Conservation (phyloP, 2,329 filamentous ascomycete genomes). For the Pseudocercospora musae region DNA sequence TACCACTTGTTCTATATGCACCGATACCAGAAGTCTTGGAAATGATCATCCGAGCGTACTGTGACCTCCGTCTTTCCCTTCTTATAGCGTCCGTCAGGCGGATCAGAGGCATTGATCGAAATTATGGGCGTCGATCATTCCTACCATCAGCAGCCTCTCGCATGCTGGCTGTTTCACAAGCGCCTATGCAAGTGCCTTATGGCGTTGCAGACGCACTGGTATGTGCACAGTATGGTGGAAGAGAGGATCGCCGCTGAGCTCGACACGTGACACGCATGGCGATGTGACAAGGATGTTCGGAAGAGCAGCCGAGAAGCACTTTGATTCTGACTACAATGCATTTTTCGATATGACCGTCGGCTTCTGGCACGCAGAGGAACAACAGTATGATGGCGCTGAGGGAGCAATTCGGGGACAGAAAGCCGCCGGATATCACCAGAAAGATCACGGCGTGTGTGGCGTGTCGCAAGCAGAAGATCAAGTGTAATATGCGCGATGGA, state of each 20-base stretch:
- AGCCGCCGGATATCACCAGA: slow-evolving; percentile 29
- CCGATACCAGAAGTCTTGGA: not conserved
- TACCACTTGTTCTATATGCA: not conserved
- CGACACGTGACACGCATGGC: too few relatives aligned
- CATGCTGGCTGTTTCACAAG: not conserved
- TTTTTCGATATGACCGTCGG: not conserved
- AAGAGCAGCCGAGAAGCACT: not conserved
- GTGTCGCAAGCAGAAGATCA: slow-evolving; percentile 43
- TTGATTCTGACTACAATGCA: not conserved
- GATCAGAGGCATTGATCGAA: not conserved
- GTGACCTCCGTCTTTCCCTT: not conserved
- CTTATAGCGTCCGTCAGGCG: too few relatives aligned
- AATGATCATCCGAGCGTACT: not conserved
- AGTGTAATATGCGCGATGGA: slow-evolving; percentile 42
- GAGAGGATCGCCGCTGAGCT: not conserved
- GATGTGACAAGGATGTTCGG: not conserved
- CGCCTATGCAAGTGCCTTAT: slow-evolving; percentile 1
- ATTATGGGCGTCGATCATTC: not conserved
- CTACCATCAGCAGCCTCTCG: not conserved
- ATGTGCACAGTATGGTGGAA: too few relatives aligned
- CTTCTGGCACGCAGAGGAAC: not conserved
- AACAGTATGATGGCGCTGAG: slow-evolving; percentile 16
- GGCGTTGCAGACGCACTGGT: too few relatives aligned
- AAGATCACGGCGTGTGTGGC: slow-evolving; percentile 40
- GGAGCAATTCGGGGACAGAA: slow-evolving; percentile 23